Evolutionary conservation across 2,329 filamentous ascomycete genomes (phyloP).

Genomic region (Diplodia seriata): DNA sequence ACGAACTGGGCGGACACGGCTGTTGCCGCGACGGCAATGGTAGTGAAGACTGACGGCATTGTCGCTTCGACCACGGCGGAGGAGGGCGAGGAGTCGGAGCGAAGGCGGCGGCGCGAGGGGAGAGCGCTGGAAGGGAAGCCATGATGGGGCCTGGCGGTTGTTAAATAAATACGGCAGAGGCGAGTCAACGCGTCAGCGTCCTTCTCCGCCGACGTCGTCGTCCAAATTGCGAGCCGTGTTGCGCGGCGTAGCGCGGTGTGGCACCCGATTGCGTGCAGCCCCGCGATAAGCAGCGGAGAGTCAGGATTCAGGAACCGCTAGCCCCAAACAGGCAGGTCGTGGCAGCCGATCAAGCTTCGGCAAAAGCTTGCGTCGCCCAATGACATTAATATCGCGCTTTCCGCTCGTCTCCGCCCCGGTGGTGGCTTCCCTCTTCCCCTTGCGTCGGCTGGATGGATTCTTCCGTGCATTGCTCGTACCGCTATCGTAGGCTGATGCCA

Average conservation of each 20-base stretch:
- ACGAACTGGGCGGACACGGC: slow-evolving; percentile 52
- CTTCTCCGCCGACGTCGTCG: too few species aligned
- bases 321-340: not conserved
- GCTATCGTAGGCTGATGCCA: not conserved
- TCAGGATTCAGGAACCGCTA: slow-evolving; percentile 2
- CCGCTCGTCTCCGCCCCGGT: too few species aligned
- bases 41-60: slow-evolving; percentile 17
- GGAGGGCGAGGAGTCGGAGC: not conserved
- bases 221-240: not conserved
- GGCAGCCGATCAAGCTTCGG: not conserved
- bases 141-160: not conserved
- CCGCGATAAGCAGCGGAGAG: not conserved
- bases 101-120: not conserved
- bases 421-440: not conserved
- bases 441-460: not conserved
- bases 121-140: not conserved
- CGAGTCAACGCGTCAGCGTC: not conserved
- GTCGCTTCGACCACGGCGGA: not conserved
- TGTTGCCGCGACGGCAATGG: slow-evolving; percentile 1
- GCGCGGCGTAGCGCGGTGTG: too few species aligned
- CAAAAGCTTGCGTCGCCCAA: not conserved
- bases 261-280: too few species aligned
- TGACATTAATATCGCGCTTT: too few species aligned
- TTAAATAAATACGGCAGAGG: not conserved
- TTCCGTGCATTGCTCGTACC: not conserved